Evolutionary conservation across 148 eudicot genomes (phyloP).

Genomic region (Vaccinium vitisidaea): DNA sequence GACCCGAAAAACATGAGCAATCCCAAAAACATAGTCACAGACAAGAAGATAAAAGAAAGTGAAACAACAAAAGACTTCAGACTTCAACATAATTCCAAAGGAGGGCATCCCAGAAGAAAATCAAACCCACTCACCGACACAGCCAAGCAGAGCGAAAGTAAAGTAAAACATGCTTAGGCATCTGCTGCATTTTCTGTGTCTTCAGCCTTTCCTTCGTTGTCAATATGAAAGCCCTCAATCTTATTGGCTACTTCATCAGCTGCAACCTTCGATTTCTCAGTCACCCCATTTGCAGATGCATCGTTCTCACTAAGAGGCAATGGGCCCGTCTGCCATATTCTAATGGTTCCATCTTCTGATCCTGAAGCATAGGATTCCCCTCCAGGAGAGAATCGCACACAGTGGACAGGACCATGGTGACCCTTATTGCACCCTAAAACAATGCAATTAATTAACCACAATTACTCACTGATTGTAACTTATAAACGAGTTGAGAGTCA

Average conservation of each 20-base stretch:
- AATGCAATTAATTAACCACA: background rate
- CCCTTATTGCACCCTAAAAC: constrained; percentile 92
- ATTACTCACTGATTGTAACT: background rate
- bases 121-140: background rate
- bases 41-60: background rate
- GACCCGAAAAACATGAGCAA: background rate
- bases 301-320: constrained; percentile 30
- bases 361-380: constrained; percentile 96
- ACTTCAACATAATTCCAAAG: background rate
- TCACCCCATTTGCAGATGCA: constrained; percentile 25
- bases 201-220: constrained; percentile 44
- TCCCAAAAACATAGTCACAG: background rate
- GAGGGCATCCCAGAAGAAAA: background rate
- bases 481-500: background rate
- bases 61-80: background rate
- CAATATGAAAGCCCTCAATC: constrained; percentile 52
- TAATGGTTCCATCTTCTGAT: constrained; percentile 84
- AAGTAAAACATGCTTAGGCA: constrained; percentile 19
- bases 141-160: background rate
- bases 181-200: constrained; percentile 38
- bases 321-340: constrained; percentile 81
- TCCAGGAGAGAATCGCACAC: constrained; percentile 90
- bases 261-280: constrained; percentile 35
- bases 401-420: constrained; percentile 98
- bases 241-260: constrained; percentile 47